Evolutionary conservation across 208 protist species (phyloP).

Genomic region (Crithidia thermophila): DNA sequence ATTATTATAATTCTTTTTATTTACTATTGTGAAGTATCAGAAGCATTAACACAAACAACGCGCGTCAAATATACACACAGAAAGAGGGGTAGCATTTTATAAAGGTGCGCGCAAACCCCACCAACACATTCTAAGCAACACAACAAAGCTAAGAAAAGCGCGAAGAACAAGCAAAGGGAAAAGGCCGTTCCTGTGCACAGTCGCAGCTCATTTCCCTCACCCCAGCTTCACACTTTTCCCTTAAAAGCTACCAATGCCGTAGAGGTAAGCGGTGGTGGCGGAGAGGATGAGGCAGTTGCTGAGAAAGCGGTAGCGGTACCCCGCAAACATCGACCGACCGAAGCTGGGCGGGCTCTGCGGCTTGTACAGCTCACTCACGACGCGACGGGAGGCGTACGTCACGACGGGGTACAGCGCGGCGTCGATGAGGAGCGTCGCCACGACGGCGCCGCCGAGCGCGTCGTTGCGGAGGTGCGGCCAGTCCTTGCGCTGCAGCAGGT

Average conservation of each 20-base stretch:
- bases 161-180: not conserved
- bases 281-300: constrained; percentile 55
- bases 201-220: not conserved
- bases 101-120: no score
- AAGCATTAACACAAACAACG: no score
- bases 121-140: no score
- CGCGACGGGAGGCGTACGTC: constrained; percentile 31
- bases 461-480: constrained; percentile 67
- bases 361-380: constrained; percentile 47
- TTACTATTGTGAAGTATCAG: no score
- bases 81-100: no score
- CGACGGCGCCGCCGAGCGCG: constrained; percentile 68
- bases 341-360: constrained; percentile 53
- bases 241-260: constrained; percentile 24
- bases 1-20: no score
- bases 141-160: no score
- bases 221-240: not conserved
- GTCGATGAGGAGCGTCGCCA: constrained; percentile 48
- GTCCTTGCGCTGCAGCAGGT: constrained; percentile 43
- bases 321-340: constrained; percentile 53
- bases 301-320: constrained; percentile 66
- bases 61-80: no score
- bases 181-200: no score
- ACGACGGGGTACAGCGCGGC: constrained; percentile 49
- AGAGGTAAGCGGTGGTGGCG: constrained; percentile 40